These are phyloP conservation scores for Mollisiaceae sp. DNA, from an alignment of 2,329 filamentous ascomycete species.

Conservation along the genomic window DNA sequence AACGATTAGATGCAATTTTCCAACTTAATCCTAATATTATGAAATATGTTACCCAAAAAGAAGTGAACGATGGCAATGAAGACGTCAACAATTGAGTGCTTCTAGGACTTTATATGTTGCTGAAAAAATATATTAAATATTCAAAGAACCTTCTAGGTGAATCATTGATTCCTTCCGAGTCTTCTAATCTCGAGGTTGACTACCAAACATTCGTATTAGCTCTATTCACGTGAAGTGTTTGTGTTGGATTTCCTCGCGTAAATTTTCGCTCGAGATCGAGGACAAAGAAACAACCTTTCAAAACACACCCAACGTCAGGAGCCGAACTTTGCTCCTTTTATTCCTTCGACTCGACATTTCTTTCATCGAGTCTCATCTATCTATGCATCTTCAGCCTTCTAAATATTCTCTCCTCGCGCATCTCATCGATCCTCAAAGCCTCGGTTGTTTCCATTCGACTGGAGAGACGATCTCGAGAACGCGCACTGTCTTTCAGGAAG, in stretches of 20 bases:
- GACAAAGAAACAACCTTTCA: not conserved
- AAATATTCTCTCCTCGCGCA: not conserved
- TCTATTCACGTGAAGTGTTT: conserved; percentile 1
- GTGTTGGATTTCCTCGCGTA: not conserved
- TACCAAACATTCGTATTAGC: not conserved
- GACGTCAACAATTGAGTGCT: too few species aligned
- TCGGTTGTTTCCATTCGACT: not conserved
- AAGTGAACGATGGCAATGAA: too few species aligned
- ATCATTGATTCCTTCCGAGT: not conserved
- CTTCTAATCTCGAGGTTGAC: too few species aligned
- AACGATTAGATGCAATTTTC: too few species aligned
- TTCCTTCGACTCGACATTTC: not conserved
- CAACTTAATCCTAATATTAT: too few species aligned
- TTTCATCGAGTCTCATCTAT: not conserved
- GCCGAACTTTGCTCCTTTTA: not conserved
- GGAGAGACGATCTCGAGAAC: not conserved
- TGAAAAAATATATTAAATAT: not conserved
- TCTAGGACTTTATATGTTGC: not conserved
- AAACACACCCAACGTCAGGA: not conserved
- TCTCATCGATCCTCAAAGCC: not conserved
- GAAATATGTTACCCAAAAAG: too few species aligned
- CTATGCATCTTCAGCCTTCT: too few species aligned
- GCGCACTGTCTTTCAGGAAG: not conserved
- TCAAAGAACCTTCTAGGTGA: not conserved
- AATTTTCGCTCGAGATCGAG: not conserved